Conservation (phyloP, 108 stramenopile species). For the Aureococcus anophagefferens region DNA sequence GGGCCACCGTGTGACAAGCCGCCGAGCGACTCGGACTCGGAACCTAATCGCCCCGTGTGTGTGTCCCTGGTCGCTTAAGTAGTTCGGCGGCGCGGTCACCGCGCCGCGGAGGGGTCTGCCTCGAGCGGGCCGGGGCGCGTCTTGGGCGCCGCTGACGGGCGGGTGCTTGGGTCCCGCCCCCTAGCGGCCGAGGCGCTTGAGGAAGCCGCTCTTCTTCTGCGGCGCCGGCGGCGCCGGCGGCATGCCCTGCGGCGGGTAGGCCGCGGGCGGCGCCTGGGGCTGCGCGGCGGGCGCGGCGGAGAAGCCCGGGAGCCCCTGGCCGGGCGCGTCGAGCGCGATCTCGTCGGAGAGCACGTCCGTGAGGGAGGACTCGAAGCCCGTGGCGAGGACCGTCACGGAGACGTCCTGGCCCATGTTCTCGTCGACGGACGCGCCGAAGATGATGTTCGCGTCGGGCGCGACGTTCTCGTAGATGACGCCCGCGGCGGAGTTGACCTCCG, state of each 20-base stretch:
- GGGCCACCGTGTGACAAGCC: too few relatives aligned
- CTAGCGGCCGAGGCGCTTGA: not conserved
- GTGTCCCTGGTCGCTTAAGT: too few relatives aligned
- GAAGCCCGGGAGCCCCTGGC: not conserved
- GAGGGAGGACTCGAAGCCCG: conserved; percentile 28
- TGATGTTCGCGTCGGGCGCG: conserved; percentile 69
- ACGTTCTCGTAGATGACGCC: conserved; percentile 72
- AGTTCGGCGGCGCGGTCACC: too few relatives aligned
- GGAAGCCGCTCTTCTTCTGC: not conserved
- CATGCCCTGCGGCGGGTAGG: not conserved
- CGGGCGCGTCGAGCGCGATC: not conserved
- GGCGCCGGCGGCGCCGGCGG: not conserved
- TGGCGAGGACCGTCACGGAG: conserved; percentile 41
- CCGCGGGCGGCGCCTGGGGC: not conserved
- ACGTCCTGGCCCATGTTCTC: conserved; percentile 33
- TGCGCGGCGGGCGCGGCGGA: not conserved
- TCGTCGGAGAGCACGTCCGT: not conserved
- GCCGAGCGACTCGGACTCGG: too few relatives aligned
- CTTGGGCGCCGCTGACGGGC: too few relatives aligned
- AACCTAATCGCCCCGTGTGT: too few relatives aligned
- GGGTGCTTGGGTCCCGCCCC: too few relatives aligned
- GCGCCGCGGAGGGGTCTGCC: too few relatives aligned
- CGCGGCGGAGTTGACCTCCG: conserved; percentile 63
- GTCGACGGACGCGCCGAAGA: conserved; percentile 73
- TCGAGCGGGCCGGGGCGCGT: too few relatives aligned